Evolutionary conservation across 2,329 filamentous ascomycete genomes (phyloP).

Genomic region (Colletotrichum incanum): DNA sequence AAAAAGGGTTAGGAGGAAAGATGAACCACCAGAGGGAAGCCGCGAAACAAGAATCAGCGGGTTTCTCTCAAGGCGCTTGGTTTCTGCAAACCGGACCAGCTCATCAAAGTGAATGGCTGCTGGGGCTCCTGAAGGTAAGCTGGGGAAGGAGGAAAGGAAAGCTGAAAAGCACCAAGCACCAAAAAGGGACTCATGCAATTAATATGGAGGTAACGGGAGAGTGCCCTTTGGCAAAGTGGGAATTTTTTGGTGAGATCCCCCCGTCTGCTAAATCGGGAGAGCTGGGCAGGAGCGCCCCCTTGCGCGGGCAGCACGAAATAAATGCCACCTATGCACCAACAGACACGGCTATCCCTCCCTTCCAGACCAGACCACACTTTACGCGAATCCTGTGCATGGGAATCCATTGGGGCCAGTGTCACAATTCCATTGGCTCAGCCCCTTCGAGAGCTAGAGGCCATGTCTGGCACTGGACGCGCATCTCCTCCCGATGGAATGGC

Average conservation of each 20-base stretch:
- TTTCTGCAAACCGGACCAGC: constrained; percentile 24
- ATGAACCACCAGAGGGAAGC: constrained; percentile 29
- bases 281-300: constrained; percentile 36
- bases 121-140: constrained; percentile 12
- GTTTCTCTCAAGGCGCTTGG: constrained; percentile 26
- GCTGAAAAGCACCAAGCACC: constrained; percentile 10
- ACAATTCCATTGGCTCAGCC: constrained; percentile 18
- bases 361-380: constrained; percentile 36
- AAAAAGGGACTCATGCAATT: constrained; percentile 39
- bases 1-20: constrained; percentile 18
- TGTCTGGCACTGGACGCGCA: constrained; percentile 26
- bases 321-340: constrained; percentile 45
- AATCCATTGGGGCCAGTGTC: background rate
- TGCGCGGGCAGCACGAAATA: constrained; percentile 37
- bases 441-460: constrained; percentile 6
- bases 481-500: constrained; percentile 36
- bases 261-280: constrained; percentile 36
- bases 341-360: constrained; percentile 40
- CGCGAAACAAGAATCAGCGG: constrained; percentile 23
- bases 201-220: constrained; percentile 42
- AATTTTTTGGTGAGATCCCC: constrained; percentile 36
- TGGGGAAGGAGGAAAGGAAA: constrained; percentile 14
- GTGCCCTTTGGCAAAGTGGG: constrained; percentile 21
- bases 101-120: constrained; percentile 33
- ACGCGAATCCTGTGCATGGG: constrained; percentile 34